These are phyloP conservation scores for Conoideocrella luteorostrata DNA, from an alignment of 2,329 filamentous ascomycete genomes.

Conservation along the genomic window DNA sequence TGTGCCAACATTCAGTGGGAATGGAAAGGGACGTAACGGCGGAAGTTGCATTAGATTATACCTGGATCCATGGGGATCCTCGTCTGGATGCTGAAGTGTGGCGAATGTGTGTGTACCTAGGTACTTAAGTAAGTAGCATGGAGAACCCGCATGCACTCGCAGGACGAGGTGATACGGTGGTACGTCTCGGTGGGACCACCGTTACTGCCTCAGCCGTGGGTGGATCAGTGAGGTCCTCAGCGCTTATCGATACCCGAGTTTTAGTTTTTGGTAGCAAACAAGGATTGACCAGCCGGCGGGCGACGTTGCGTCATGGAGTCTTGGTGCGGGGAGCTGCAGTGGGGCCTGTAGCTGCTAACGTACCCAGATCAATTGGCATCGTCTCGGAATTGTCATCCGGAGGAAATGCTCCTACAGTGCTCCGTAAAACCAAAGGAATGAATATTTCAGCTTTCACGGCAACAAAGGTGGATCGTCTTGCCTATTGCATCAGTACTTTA, in stretches of 20 bases:
- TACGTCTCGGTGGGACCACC: too few species aligned
- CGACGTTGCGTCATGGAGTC: too few species aligned
- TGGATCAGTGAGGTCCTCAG: neutral
- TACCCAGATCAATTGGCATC: too few species aligned
- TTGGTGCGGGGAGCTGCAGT: neutral
- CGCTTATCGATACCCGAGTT: slow-evolving; percentile 14
- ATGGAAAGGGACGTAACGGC: slow-evolving; percentile 44
- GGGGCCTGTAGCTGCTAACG: neutral
- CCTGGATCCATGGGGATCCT: neutral
- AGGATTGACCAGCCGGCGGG: too few species aligned
- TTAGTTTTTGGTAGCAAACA: too few species aligned
- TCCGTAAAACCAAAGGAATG: neutral
- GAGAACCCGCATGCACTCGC: too few species aligned
- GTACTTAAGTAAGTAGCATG: too few species aligned
- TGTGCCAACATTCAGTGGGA: slow-evolving; percentile 64
- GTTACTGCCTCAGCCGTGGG: too few species aligned
- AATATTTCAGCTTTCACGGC: too few species aligned
- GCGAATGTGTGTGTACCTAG: neutral
- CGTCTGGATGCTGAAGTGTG: neutral
- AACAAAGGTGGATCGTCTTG: too few species aligned
- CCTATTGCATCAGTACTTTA: too few species aligned
- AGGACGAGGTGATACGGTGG: too few species aligned
- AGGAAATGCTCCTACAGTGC: slow-evolving; percentile 13
- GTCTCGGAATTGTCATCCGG: slow-evolving; percentile 7
- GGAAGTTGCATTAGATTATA: neutral